Base-by-base conservation (phyloP, 768 basidiomycete species). In the Lentinula raphanica region DNA sequence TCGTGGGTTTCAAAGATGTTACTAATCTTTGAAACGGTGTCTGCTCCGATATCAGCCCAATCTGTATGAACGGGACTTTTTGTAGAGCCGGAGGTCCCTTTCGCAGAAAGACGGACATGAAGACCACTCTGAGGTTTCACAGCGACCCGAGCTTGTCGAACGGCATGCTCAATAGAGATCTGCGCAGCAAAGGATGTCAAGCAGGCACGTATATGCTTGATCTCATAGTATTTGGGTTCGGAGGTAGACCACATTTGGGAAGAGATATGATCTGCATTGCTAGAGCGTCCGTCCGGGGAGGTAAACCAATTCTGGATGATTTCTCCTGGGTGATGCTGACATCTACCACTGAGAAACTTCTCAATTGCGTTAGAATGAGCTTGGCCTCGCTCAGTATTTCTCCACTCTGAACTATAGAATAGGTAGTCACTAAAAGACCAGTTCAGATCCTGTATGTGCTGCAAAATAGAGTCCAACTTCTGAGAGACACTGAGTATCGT, bases 141-240 rank as follows among this genome's bases (percentile, higher is more conserved):
- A 17, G 64, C 69, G 5, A 48, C 15, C 39, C 62, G 51, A 15
- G 66, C 69, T 46, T 71, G 66, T 19, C 40, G 31, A 29, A 63
- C 54, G 5, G 69, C 61, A 49, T 61, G 60, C 46, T 60, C 31
- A 11, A 48, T 54, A 23, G 62, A 44, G 32, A 66, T 59, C 56
- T 71, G 70, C 31, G 60, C 63, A 2, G 69, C 69, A 59, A 68
- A 70, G 9, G 69, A 69, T 19, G 67, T 63, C 6, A 72, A 56
- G 3, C 65, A 68, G 31, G 70, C 49, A 5, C 63, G 60, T 28
- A 66, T 61, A 56, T 66, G 60, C 36, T 63, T 62, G 27, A 72
- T 65, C 3, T 65, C 58, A 5, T 19, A 56, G 50, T 67, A 67
- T 13, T 54, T 54, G 17, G 38, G 35, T 11, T 5, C 5, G 2